Evolutionary conservation across 495 filamentous ascomycete species (phyloP), one percentile per base, ranked within the genome.

Genomic region (Aspergillus ostianus): DNA sequence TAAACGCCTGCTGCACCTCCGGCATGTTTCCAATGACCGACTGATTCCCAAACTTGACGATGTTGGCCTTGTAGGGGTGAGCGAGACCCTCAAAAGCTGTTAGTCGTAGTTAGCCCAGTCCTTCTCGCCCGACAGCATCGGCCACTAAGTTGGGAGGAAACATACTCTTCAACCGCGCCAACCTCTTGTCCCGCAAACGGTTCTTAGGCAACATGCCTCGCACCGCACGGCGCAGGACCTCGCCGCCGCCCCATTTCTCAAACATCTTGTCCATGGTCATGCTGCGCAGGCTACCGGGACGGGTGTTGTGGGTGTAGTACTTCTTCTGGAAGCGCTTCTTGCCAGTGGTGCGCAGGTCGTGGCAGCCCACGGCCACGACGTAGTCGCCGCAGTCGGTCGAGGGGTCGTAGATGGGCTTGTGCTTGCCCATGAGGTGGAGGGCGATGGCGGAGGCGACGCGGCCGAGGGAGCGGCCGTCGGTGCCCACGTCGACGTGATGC

Each of bases 201-300:
- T 98, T 98, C 88, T 98, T 98, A 51, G 94, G 94, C 77, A 98
- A 73, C 94, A 98, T 98, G 55, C 94, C 94, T 71, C 87, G 87
- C 23, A 98, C 94, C 12, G 94, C 94, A 73, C 90, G 89, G 62
- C 92, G 82, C 73, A 98, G 73, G 55, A 98, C 89, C 85, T 98
- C 94, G 44, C 88, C 91, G 63, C 94, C 94, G 58, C 94, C 94
- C 80, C 89, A 89, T 82, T 97, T 97, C 63, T 80, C 87, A 79
- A 97, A 92, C 84, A 98, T 86, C 62, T 84, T 82, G 72, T 97
- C 92, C 95, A 98, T 97, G 36, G 87, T 94, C 74, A 98, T 89
- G 71, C 84, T 83, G 78, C 88, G 88, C 66, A 98, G 77, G 64
- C 85, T 88, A 59, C 94, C 94, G 5, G 94, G 94, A 6, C 91